These are phyloP conservation scores for Arthrobotrys iridis DNA, from an alignment of 2,329 filamentous ascomycete genomes.

Conservation along the genomic window DNA sequence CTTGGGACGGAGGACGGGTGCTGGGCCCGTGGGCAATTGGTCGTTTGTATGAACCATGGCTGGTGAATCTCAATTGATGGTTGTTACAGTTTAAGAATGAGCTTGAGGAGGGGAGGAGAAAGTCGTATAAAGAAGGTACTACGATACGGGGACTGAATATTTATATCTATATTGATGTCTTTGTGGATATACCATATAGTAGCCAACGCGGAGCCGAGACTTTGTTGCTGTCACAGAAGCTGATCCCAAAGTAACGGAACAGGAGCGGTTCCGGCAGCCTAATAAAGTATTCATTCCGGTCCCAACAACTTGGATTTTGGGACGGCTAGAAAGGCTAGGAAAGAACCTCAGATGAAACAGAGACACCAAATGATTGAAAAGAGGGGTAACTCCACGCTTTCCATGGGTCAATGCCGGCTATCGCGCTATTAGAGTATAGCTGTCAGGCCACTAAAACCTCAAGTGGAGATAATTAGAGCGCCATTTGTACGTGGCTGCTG, in stretches of 20 bases:
- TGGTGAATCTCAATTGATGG: not conserved
- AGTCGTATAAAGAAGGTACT: not conserved
- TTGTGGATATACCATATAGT: not conserved
- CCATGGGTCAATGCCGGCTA: not conserved
- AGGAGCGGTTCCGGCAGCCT: not conserved
- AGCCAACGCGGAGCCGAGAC: not conserved
- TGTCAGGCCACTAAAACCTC: constrained; percentile 9
- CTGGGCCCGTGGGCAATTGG: not conserved
- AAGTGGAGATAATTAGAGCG: not conserved
- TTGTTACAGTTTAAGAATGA: not conserved
- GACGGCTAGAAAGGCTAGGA: not conserved
- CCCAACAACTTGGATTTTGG: constrained; percentile 12
- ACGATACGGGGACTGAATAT: not conserved
- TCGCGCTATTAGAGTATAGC: constrained; percentile 10
- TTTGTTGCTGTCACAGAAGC: not conserved
- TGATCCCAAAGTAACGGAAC: not conserved
- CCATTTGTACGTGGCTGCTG: constrained; percentile 4
- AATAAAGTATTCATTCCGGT: constrained; percentile 2
- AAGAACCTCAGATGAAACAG: not conserved
- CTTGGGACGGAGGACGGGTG: constrained; percentile 22
- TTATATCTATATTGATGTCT: not conserved
- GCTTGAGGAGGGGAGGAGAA: not conserved
- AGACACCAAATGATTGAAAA: not conserved
- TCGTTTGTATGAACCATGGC: not conserved
- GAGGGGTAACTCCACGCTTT: constrained; percentile 9